Conservation (phyloP, 2,329 filamentous ascomycete species). For the Raffaelea ambrosiae region DNA sequence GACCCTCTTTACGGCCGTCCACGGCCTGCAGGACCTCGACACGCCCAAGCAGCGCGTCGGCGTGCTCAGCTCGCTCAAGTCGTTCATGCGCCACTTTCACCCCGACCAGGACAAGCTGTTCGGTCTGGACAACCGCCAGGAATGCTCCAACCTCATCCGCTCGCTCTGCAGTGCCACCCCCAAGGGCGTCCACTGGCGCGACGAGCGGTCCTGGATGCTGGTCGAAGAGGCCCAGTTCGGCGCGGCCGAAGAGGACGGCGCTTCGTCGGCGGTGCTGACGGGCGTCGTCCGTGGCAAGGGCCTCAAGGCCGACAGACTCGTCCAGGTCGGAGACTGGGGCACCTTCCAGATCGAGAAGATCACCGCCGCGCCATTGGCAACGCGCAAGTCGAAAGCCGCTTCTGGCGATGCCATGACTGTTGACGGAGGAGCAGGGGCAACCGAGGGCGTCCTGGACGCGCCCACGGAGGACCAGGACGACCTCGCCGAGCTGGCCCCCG, state of each 20-base stretch:
- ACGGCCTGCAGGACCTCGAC: slow-evolving; percentile 66
- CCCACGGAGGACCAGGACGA: slow-evolving; percentile 78
- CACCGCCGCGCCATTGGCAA: slow-evolving; percentile 60
- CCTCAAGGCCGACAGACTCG: slow-evolving; percentile 79
- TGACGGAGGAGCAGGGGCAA: slow-evolving; percentile 41
- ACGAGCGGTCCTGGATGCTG: slow-evolving; percentile 92
- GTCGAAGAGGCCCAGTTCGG: slow-evolving; percentile 70
- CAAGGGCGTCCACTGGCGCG: slow-evolving; percentile 91
- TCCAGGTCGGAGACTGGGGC: slow-evolving; percentile 91
- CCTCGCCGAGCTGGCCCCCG: slow-evolving; percentile 73
- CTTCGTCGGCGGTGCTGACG: slow-evolving; percentile 50
- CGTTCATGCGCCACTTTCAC: slow-evolving; percentile 91
- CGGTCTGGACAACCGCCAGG: slow-evolving; percentile 78
- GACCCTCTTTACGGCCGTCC: slow-evolving; percentile 78
- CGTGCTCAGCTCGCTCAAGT: slow-evolving; percentile 75
- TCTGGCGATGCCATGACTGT: slow-evolving; percentile 45
- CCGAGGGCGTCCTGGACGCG: slow-evolving; percentile 49
- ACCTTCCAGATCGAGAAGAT: slow-evolving; percentile 90
- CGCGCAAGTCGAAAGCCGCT: slow-evolving; percentile 43
- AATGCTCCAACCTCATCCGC: slow-evolving; percentile 83
- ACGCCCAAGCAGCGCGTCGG: slow-evolving; percentile 70
- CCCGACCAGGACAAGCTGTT: slow-evolving; percentile 86
- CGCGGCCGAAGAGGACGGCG: slow-evolving; percentile 17
- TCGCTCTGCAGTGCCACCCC: slow-evolving; percentile 86
- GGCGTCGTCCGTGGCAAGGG: slow-evolving; percentile 80